Conservation (phyloP, 2,329 filamentous ascomycete genomes). For the Dactylellina parvicollis region DNA sequence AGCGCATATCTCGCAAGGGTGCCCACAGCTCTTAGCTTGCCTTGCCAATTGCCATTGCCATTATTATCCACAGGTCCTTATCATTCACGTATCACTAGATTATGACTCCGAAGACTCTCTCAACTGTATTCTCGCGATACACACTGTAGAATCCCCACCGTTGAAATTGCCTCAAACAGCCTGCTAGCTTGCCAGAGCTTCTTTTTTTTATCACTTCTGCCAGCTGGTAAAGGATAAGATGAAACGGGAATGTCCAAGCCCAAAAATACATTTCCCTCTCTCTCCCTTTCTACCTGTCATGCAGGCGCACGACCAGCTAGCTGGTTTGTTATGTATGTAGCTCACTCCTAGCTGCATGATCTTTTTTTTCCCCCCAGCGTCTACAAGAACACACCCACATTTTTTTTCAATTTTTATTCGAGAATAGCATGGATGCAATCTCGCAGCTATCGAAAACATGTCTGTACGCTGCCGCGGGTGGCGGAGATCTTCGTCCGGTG, state of each 20-base stretch:
- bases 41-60: neutral
- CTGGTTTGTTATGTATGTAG: neutral
- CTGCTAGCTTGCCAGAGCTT: neutral
- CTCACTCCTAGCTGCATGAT: conserved; percentile 4
- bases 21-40: neutral
- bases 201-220: neutral
- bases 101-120: neutral
- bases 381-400: neutral
- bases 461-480: neutral
- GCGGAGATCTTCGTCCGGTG: neutral
- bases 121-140: too few species aligned
- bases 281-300: conserved; percentile 27
- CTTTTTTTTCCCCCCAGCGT: too few species aligned
- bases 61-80: neutral
- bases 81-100: neutral
- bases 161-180: neutral
- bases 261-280: neutral
- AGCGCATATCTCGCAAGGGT: neutral
- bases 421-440: neutral
- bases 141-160: too few species aligned
- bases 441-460: neutral
- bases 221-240: conserved; percentile 3
- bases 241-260: conserved; percentile 44
- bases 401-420: neutral
- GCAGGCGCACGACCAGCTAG: conserved; percentile 50